Evolutionary conservation across 805 yeast species (phyloP), one percentile per base, ranked within the genome.

Genomic region (Candida maesae): DNA sequence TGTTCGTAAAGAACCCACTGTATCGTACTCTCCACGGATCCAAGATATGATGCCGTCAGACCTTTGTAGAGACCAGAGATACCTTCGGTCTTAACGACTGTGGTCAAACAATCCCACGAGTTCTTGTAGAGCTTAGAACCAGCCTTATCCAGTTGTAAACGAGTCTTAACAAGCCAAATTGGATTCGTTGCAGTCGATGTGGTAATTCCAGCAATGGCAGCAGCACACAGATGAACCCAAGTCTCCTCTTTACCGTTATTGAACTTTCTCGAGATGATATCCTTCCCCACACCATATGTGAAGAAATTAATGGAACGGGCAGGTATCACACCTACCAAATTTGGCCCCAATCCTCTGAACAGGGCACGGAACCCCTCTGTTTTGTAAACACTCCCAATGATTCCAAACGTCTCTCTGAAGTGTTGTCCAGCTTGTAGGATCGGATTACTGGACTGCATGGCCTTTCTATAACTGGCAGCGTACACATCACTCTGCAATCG

Each of bases 1-100:
- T 88, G 96, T 64, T 93, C 99, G 58, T 93, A 93, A 31, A 93
- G 71, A 18, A 93, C 85, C 99, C 99, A 93, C 63, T 93, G 99
- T 41, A 93, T 65, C 1, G 97, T 87, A 35, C 95, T 82, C 66
- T 93, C 99, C 2, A 76, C 80, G 0, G 96, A 90, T 5, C 99
- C 99, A 47, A 93, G 67, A 61, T 93, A 93, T 1, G 96, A 87
- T 0, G 98, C 98, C 31, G 91, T 79, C 41, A 93, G 68, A n/a
- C 99, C 99, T 52, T 80, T 79, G 59, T 93, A 93, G 24, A 93
- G 69, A 18, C 96, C 90, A 7, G 55, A 54, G 25, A 89, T 50
- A 20, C 99, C 99, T 62, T 93, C 99, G 35, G 74, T 70, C 46
- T 71, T 74, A 11, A 87, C 50, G 6, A 89, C 83, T 51, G 82